Conservation (phyloP, 2,329 filamentous ascomycete species). For the Monosporascus ibericus region DNA sequence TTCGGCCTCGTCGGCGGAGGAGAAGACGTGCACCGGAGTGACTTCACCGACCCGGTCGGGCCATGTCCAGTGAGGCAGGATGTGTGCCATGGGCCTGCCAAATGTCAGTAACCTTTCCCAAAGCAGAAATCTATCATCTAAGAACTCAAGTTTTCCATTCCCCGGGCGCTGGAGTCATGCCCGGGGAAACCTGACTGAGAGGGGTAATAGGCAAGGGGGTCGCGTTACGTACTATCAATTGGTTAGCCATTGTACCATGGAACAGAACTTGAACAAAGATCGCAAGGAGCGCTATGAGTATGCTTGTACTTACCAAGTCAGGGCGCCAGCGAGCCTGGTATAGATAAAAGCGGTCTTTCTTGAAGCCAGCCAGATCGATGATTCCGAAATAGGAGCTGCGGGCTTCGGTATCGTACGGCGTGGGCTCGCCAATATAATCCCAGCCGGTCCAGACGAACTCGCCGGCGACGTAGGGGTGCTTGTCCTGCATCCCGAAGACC, state of each 20-base stretch:
- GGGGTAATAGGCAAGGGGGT: neutral
- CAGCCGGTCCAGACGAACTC: conserved; percentile 48
- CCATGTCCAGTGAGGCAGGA: conserved; percentile 53
- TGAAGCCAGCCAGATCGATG: conserved; percentile 51
- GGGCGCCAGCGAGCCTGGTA: conserved; percentile 50
- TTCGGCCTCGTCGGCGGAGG: conserved; percentile 46
- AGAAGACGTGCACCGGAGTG: conserved; percentile 50
- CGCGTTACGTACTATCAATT: neutral
- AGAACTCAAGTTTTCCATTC: neutral
- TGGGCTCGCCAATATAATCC: conserved; percentile 46
- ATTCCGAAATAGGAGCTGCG: conserved; percentile 51
- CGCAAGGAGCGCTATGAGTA: neutral
- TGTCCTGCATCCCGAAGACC: conserved; percentile 44
- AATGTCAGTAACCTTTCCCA: neutral
- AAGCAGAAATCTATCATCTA: neutral
- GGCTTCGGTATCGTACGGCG: conserved; percentile 36
- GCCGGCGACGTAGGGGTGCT: conserved; percentile 43
- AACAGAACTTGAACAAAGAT: no score
- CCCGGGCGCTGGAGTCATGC: neutral
- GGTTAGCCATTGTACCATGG: no score
- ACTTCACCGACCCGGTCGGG: conserved; percentile 37
- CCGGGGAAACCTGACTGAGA: neutral
- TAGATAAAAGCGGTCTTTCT: conserved; percentile 49
- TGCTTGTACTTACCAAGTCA: conserved; percentile 22
- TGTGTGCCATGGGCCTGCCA: conserved; percentile 36